Conservation (phyloP, 352 stramenopile species). For the Phytopythium litorale region DNA sequence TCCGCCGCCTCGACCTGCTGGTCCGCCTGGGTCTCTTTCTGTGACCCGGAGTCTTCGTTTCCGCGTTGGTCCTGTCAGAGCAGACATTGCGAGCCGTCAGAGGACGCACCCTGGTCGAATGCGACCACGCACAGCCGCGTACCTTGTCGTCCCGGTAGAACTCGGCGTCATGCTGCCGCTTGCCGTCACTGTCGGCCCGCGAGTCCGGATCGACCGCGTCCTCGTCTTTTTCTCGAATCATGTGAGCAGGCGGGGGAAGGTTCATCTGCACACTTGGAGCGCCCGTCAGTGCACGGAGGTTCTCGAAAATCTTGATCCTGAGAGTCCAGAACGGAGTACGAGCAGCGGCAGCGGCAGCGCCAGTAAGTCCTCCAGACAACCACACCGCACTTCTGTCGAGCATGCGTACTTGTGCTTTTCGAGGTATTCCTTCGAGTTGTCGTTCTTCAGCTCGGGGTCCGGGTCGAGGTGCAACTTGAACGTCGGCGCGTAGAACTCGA, state of each 20-base stretch:
- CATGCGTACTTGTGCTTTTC: slow-evolving; percentile 79
- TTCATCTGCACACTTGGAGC: slow-evolving; percentile 83
- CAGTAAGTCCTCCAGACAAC: neutral
- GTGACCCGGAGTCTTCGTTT: slow-evolving; percentile 32
- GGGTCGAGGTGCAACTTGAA: slow-evolving; percentile 86
- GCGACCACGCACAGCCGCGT: neutral
- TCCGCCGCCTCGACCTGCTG: slow-evolving; percentile 44
- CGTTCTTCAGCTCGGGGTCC: slow-evolving; percentile 73
- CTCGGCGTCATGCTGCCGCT: slow-evolving; percentile 73
- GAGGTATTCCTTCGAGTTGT: slow-evolving; percentile 81
- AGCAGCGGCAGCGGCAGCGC: neutral
- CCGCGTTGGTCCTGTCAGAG: slow-evolving; percentile 42
- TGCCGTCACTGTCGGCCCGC: slow-evolving; percentile 68
- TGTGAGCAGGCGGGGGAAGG: slow-evolving; percentile 56
- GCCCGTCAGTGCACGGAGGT: slow-evolving; percentile 63
- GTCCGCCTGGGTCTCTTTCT: slow-evolving; percentile 16
- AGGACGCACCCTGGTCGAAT: neutral
- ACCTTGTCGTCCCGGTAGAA: slow-evolving; percentile 84
- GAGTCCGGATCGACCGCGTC: slow-evolving; percentile 60
- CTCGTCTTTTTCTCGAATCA: slow-evolving; percentile 80
- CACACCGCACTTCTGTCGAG: neutral
- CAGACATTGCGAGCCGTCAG: neutral
- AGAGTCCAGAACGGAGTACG: slow-evolving; percentile 3
- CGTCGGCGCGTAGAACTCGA: slow-evolving; percentile 78
- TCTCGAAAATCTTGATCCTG: slow-evolving; percentile 85